phyloP scores from a whole-genome alignment of 2,329 filamentous ascomycete species.

The Monosporascus sp. region DNA sequence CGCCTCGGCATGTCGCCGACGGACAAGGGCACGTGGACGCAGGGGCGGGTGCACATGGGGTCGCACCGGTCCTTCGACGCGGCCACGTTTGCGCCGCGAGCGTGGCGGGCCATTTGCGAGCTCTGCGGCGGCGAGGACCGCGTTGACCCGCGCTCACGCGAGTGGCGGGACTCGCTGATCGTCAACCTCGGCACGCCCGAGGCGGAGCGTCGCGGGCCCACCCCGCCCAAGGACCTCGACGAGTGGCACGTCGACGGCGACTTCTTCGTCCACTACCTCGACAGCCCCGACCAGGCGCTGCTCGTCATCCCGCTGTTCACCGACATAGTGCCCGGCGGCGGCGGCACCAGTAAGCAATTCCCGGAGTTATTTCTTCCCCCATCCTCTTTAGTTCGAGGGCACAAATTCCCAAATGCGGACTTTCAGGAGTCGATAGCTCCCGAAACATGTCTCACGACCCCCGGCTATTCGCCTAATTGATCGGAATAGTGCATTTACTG shows the following conservation, averaged over 20 bases:
- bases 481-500: too few relatives aligned
- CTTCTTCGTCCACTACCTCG: slow-evolving; percentile 68
- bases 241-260: slow-evolving; percentile 68
- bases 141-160: slow-evolving; percentile 40
- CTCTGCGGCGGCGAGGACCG: slow-evolving; percentile 59
- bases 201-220: slow-evolving; percentile 39
- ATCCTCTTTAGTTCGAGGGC: too few relatives aligned
- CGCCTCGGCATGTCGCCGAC: slow-evolving; percentile 59
- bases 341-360: slow-evolving; percentile 44
- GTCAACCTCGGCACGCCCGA: slow-evolving; percentile 60
- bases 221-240: slow-evolving; percentile 46
- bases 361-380: too few relatives aligned
- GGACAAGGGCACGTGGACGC: slow-evolving; percentile 62
- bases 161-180: slow-evolving; percentile 65
- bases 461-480: too few relatives aligned
- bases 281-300: slow-evolving; percentile 63
- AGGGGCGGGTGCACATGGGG: slow-evolving; percentile 60
- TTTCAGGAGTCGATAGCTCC: too few relatives aligned
- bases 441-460: too few relatives aligned
- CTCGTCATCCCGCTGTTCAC: slow-evolving; percentile 64
- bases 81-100: slow-evolving; percentile 55
- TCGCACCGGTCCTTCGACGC: slow-evolving; percentile 50
- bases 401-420: too few relatives aligned
- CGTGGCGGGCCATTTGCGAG: slow-evolving; percentile 62
- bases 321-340: slow-evolving; percentile 55